Evolutionary conservation across 2,329 filamentous ascomycete genomes (phyloP).

Genomic region (Colletotrichum incanum): DNA sequence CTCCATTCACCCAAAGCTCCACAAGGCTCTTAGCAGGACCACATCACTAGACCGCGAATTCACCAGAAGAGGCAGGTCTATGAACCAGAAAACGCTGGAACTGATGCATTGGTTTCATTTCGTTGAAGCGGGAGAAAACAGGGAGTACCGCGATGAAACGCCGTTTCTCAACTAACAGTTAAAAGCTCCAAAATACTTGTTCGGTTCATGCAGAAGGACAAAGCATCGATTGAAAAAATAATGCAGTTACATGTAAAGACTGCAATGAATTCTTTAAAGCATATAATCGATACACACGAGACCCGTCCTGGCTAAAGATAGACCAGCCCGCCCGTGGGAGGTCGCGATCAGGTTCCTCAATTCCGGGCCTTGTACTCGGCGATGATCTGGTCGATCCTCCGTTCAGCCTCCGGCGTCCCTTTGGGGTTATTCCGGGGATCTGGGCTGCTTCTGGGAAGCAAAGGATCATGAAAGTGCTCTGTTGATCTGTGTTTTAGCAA

Average conservation of each 20-base stretch:
- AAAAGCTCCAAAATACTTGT: background rate
- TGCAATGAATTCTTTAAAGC: background rate
- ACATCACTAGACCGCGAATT: background rate
- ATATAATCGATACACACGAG: background rate
- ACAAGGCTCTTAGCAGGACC: slow-evolving; percentile 3
- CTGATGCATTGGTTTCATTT: background rate
- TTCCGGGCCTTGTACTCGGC: slow-evolving; percentile 34
- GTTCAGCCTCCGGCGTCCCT: slow-evolving; percentile 60
- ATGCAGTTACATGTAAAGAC: background rate
- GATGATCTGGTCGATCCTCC: slow-evolving; percentile 55
- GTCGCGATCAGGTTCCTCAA: background rate
- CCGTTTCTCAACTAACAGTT: background rate
- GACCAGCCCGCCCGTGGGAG: background rate
- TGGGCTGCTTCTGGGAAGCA: slow-evolving; percentile 56
- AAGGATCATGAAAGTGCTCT: slow-evolving; percentile 64
- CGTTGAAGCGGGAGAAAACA: background rate
- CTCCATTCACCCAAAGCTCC: slow-evolving; percentile 11
- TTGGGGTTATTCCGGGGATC: slow-evolving; percentile 54
- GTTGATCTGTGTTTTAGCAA: background rate
- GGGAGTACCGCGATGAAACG: background rate
- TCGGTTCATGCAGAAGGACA: background rate
- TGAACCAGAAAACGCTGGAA: background rate
- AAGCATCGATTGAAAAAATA: background rate
- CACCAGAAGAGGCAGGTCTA: background rate
- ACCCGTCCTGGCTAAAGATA: background rate